Percentiles rank a stretch among this genome's conserved stretches.
Conservation (phyloP, 1,284 basidiomycete genomes). For the Ganoderma boninense region DNA sequence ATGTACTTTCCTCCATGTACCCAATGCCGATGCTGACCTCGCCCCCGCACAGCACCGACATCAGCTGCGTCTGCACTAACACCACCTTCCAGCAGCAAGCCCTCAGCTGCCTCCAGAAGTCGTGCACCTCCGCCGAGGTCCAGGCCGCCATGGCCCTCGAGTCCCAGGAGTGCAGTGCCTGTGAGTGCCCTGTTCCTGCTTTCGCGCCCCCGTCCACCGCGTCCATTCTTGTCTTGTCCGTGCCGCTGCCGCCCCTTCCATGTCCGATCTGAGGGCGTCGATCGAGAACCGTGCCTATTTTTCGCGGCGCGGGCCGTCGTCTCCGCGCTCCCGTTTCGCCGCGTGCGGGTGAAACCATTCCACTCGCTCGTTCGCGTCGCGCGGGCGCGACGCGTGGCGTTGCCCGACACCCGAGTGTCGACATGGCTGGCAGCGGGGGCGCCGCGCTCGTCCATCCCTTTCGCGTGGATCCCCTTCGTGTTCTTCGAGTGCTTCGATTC, state of each 20-base stretch:
- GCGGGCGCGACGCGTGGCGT: background rate
- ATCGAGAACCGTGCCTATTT: background rate
- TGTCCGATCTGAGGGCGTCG: background rate
- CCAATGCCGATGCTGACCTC: background rate
- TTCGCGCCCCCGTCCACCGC: constrained; percentile 13
- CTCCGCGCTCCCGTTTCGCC: background rate
- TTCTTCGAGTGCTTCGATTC: background rate
- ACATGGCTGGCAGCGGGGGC: background rate
- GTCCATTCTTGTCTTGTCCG: background rate
- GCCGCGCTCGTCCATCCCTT: background rate
- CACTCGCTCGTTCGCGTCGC: background rate
- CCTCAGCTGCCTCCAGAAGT: constrained; percentile 31
- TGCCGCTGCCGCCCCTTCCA: background rate
- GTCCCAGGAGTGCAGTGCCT: constrained; percentile 36
- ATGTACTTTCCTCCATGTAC: background rate
- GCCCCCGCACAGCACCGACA: constrained; percentile 32
- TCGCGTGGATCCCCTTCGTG: background rate
- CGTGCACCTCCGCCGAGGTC: constrained; percentile 35
- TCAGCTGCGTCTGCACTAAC: constrained; percentile 40
- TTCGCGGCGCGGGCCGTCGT: background rate
- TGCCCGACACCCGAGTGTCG: background rate
- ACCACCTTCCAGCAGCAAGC: constrained; percentile 36
- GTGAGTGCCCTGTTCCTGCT: constrained; percentile 36
- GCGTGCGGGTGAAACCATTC: background rate
- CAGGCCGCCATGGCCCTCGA: constrained; percentile 36